These are phyloP conservation scores for Trichoderma polysporum DNA, from an alignment of 2,329 filamentous ascomycete species.

Conservation along the genomic window DNA sequence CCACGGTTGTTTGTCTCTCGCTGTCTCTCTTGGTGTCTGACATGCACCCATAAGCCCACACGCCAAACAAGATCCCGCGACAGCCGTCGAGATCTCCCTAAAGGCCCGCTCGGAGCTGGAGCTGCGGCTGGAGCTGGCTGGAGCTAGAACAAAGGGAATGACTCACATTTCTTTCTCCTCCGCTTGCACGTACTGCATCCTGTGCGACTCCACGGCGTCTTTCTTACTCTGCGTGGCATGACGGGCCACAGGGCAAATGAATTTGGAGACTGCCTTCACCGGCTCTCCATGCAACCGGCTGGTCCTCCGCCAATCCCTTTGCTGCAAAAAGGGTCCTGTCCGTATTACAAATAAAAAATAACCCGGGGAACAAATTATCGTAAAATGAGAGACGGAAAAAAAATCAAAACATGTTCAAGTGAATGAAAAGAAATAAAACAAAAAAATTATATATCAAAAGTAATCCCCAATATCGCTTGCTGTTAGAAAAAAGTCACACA, in stretches of 20 bases:
- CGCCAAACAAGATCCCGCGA: neutral
- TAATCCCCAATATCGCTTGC: neutral
- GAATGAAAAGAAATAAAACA: neutral
- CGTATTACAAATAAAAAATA: neutral
- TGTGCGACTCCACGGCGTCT: conserved; percentile 20
- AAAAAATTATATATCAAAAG: neutral
- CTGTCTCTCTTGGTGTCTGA: neutral
- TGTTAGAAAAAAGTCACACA: neutral
- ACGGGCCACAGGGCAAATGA: neutral
- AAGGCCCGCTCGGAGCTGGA: neutral
- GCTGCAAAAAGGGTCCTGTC: no score
- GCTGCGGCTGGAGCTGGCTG: neutral
- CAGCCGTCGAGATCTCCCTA: neutral
- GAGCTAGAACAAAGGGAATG: neutral
- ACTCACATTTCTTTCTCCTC: conserved; percentile 19
- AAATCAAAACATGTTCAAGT: neutral
- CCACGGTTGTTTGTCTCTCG: neutral
- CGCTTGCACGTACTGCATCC: conserved; percentile 18
- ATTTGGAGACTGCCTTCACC: neutral
- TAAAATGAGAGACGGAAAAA: neutral
- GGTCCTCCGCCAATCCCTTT: neutral
- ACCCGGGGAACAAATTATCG: neutral
- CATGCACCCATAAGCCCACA: no score
- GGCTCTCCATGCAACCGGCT: neutral
- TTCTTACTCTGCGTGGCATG: conserved; percentile 16